Percentiles rank a stretch among this genome's conserved stretches.
Conservation (phyloP, 768 basidiomycete species). For the Serendipita vermifera region DNA sequence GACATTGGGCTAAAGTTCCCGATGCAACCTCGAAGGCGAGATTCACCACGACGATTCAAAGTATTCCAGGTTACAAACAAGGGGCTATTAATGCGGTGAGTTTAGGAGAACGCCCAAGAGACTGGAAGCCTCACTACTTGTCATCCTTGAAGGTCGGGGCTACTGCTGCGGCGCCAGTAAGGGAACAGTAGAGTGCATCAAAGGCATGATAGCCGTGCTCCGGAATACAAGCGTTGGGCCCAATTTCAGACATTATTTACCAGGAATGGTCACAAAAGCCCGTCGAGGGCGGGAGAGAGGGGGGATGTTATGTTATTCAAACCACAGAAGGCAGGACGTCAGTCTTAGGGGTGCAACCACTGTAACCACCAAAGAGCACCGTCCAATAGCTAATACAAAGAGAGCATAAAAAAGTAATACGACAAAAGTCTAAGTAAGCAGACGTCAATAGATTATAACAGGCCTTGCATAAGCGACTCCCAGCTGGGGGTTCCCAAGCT, state of each 20-base stretch:
- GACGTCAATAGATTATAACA: too few relatives aligned
- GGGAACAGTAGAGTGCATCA: slow-evolving; percentile 66
- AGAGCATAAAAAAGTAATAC: too few relatives aligned
- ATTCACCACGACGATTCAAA: slow-evolving; percentile 44
- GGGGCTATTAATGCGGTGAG: slow-evolving; percentile 53
- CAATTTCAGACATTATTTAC: not conserved
- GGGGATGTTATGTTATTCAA: too few relatives aligned
- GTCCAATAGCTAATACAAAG: too few relatives aligned
- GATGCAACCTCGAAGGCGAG: slow-evolving; percentile 81
- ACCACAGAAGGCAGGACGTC: too few relatives aligned
- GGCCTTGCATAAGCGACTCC: too few relatives aligned
- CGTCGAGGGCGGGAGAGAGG: too few relatives aligned
- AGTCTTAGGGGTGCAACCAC: too few relatives aligned
- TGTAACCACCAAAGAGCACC: too few relatives aligned
- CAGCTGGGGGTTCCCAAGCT: too few relatives aligned
- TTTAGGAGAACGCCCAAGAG: not conserved
- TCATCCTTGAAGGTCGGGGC: slow-evolving; percentile 53
- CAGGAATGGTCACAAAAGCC: too few relatives aligned
- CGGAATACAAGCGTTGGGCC: slow-evolving; percentile 34
- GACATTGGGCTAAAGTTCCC: slow-evolving; percentile 76
- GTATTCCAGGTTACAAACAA: slow-evolving; percentile 97
- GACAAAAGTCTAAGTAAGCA: too few relatives aligned
- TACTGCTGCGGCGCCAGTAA: slow-evolving; percentile 44
- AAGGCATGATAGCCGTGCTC: slow-evolving; percentile 77
- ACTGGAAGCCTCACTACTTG: slow-evolving; percentile 49